phyloP scores from a whole-genome alignment of 1,284 basidiomycete genomes.

The Moesziomyces parantarcticus region DNA sequence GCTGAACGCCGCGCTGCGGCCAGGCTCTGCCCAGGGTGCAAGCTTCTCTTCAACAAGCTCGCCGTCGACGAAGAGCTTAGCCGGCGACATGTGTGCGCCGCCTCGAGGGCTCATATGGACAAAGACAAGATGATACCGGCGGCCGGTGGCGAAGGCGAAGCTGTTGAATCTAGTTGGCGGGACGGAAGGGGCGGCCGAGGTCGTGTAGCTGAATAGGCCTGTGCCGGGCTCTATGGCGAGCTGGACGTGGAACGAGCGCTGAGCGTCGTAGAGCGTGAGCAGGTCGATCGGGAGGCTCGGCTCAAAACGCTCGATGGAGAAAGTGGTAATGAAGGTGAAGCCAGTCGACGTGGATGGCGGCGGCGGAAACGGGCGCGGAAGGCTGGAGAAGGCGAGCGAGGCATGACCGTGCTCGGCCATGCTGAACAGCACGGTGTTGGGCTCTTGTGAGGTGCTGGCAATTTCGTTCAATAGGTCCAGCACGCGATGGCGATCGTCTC shows the following conservation, averaged over 20 bases:
- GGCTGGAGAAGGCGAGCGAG: slow-evolving; percentile 49
- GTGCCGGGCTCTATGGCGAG: slow-evolving; percentile 49
- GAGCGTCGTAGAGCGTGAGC: slow-evolving; percentile 53
- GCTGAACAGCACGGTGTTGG: slow-evolving; percentile 47
- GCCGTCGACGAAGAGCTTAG: slow-evolving; percentile 58
- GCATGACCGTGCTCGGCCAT: slow-evolving; percentile 41
- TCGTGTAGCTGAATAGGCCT: slow-evolving; percentile 46
- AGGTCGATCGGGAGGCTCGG: slow-evolving; percentile 46
- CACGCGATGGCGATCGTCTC: slow-evolving; percentile 12
- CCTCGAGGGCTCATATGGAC: slow-evolving; percentile 49
- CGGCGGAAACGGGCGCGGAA: slow-evolving; percentile 58
- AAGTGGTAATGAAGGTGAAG: slow-evolving; percentile 49
- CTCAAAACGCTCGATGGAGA: slow-evolving; percentile 53
- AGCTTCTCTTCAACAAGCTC: slow-evolving; percentile 49
- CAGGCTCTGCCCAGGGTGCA: slow-evolving; percentile 38
- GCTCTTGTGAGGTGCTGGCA: slow-evolving; percentile 33
- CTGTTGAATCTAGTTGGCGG: slow-evolving; percentile 39
- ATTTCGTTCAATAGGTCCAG: slow-evolving; percentile 49
- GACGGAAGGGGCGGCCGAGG: slow-evolving; percentile 5
- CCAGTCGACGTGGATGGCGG: slow-evolving; percentile 25
- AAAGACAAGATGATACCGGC: slow-evolving; percentile 52
- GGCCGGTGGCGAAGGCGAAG: slow-evolving; percentile 21
- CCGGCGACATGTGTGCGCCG: slow-evolving; percentile 36
- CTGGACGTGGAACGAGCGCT: slow-evolving; percentile 35
- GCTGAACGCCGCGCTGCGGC: slow-evolving; percentile 3